Evolutionary conservation across 306 rosid species (phyloP), one percentile per base, ranked within the genome.

Genomic region (Cajanus cajan): DNA sequence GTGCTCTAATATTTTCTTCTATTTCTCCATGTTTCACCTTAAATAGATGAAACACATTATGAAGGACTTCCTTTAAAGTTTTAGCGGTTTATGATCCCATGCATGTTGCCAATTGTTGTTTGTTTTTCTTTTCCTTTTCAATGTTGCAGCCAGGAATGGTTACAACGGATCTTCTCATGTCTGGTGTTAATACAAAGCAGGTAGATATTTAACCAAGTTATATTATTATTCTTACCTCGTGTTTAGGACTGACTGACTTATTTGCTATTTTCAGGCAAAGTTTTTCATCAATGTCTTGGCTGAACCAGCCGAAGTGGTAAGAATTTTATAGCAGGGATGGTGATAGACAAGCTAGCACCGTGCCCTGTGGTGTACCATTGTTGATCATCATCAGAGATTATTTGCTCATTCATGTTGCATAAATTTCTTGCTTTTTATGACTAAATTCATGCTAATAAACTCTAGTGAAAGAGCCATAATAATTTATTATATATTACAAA

Each of bases 161-260:
- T 41, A 94, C 98, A 68, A 94, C 98, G 9, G 97, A 94, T 86
- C 98, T 94, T 86, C 98, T 94, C 52, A 92, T 94, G 97, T 90
- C 98, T 77, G 98, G 98, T 55, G 98, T 94, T 51, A 92, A 82
- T 64, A 92, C 97, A 19, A 92, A 94, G 85, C 98, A 94, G 97
- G 98, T 90, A 43, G 31, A 36, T 68, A 74, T 44, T 58, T 48
- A 73, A 63, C 65, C 22, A 69, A 4, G 18, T 50, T 74, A 44
- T 48, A 41, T 44, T 73, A 22, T 44, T 25, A 16, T 64, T 66
- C 79, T 71, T 63, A 54, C 25, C 21, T 12, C n/a, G 43, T 71
- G 14, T 7, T 58, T 51, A 68, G 33, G 37, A 74, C 70, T 68
- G 52, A 76, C 66, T 31, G 0, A 15, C 55, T 51, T 18, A 64